These are phyloP conservation scores for Sabuloglossum arenarium DNA, from an alignment of 495 filamentous ascomycete genomes.

Conservation along the genomic window DNA sequence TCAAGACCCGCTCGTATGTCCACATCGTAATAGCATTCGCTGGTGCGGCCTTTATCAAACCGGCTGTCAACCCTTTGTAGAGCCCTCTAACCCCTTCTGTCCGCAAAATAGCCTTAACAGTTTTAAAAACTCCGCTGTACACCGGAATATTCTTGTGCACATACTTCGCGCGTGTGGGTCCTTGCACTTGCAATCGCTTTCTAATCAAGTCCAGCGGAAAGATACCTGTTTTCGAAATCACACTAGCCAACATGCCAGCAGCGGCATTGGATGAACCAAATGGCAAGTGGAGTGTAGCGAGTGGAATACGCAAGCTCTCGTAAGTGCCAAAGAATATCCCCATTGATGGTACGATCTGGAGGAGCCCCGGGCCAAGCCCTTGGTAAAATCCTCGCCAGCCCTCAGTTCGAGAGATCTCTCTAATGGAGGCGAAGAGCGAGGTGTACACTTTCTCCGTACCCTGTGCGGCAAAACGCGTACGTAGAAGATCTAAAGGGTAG, in stretches of 20 bases:
- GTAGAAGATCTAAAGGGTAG: conserved; percentile 83
- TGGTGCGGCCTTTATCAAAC: conserved; percentile 82
- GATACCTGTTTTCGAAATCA: conserved; percentile 68
- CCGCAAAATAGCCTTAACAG: conserved; percentile 42
- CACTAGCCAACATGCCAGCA: conserved; percentile 55
- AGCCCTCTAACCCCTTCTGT: conserved; percentile 61
- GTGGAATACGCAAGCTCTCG: conserved; percentile 39
- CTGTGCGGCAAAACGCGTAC: conserved; percentile 89
- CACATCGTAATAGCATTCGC: conserved; percentile 95
- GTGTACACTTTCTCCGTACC: conserved; percentile 65
- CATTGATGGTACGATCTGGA: conserved; percentile 88
- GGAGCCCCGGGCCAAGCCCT: conserved; percentile 57
- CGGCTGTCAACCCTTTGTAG: conserved; percentile 75
- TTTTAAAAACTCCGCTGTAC: conserved; percentile 44
- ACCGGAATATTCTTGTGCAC: conserved; percentile 76
- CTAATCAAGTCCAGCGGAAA: conserved; percentile 89
- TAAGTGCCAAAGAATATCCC: conserved; percentile 85
- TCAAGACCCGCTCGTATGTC: conserved; percentile 72
- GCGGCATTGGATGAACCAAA: conserved; percentile 62
- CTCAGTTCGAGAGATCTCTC: conserved; percentile 54
- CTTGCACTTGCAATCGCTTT: conserved; percentile 90
- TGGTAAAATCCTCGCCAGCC: conserved; percentile 66
- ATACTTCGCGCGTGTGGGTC: conserved; percentile 57
- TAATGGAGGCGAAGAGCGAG: conserved; percentile 41
- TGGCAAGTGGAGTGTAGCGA: conserved; percentile 35